These are phyloP conservation scores for Arthrobotrys pseudoclavata DNA, from an alignment of 2,329 filamentous ascomycete genomes.

Conservation along the genomic window DNA sequence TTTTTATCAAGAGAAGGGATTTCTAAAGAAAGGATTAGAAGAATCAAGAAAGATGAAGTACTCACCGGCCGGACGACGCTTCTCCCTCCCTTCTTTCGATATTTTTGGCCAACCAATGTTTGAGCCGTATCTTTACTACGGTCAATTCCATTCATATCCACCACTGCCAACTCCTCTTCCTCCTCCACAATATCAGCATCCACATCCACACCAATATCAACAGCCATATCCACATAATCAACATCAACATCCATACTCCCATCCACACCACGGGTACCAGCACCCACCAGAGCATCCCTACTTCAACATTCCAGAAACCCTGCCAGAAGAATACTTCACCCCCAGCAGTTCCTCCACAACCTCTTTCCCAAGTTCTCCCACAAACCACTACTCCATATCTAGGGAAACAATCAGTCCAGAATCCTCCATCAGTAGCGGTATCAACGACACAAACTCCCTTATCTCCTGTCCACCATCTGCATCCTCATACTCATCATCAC, in stretches of 20 bases:
- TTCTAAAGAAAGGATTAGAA: background rate
- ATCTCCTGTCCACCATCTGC: background rate
- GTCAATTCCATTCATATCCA: conserved; percentile 32
- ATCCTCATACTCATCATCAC: background rate
- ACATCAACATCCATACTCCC: background rate
- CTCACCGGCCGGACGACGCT: conserved; percentile 19
- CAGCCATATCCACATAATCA: background rate
- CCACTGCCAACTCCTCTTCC: background rate
- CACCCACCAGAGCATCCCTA: conserved; percentile 25
- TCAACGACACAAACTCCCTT: background rate
- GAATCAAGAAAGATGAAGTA: conserved; percentile 23
- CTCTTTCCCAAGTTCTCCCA: conserved; percentile 11
- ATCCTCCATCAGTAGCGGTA: background rate
- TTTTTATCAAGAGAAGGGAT: background rate
- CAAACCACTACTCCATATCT: conserved; percentile 24
- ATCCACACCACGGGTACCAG: conserved; percentile 12
- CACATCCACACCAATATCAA: background rate
- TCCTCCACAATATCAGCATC: background rate
- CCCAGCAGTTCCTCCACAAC: conserved; percentile 15
- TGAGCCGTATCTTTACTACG: conserved; percentile 32
- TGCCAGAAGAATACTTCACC: conserved; percentile 31
- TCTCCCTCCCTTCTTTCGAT: conserved; percentile 38
- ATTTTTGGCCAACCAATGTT: conserved; percentile 41
- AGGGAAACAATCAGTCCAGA: conserved; percentile 33
- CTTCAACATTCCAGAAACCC: conserved; percentile 45